Evolutionary conservation across 805 yeast genomes (phyloP).

Genomic region (Pichia rugopelliculosa): DNA sequence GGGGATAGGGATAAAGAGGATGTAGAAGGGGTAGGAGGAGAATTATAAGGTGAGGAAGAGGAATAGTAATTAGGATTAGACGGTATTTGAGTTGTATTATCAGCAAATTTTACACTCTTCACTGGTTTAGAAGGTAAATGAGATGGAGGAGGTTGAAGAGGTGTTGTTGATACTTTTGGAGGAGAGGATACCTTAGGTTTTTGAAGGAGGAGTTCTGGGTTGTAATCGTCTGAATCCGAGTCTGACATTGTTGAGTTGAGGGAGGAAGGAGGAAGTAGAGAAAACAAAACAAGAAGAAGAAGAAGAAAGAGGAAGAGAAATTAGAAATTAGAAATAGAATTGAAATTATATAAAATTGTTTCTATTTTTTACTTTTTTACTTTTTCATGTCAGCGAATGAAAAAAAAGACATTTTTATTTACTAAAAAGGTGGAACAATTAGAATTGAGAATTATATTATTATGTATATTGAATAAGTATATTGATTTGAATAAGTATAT

Average conservation of each 20-base stretch:
- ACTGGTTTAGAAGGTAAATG: not conserved
- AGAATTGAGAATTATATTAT: too few species aligned
- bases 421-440: not conserved
- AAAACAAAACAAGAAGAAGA: constrained; percentile 4
- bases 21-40: not conserved
- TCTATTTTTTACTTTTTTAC: too few species aligned
- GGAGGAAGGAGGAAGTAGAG: not conserved
- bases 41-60: not conserved
- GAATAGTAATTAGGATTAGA: not conserved
- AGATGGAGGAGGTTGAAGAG: not conserved
- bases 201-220: not conserved
- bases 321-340: too few species aligned
- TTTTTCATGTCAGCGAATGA: too few species aligned
- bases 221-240: not conserved
- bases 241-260: not conserved
- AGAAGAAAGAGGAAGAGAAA: constrained; percentile 11
- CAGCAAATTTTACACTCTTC: constrained; percentile 9
- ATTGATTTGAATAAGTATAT: too few species aligned
- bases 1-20: not conserved
- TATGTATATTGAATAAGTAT: not conserved
- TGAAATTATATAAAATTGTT: too few species aligned
- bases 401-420: not conserved
- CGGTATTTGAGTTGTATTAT: not conserved
- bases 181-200: not conserved
- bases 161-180: not conserved